Evolutionary conservation across 768 basidiomycete species (phyloP), one percentile per base, ranked within the genome.

Genomic region (Termitomyces sp.): DNA sequence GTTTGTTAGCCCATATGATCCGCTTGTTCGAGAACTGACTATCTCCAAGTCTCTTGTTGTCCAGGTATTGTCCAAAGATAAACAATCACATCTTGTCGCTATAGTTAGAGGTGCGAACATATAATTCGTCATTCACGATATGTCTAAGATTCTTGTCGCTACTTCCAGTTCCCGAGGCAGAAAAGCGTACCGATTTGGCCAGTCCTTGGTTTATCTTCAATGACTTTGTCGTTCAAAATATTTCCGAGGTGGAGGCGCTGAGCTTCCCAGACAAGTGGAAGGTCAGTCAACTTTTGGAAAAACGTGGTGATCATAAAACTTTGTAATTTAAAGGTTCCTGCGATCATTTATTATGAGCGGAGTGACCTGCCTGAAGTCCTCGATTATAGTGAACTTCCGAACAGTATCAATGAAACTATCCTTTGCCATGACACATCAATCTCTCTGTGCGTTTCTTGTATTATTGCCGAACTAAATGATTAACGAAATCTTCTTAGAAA

Each of bases 191-290:
- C 1, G 71, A 76, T 52, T 54, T 66, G 16, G 62, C 62, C 19
- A 85, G 83, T 53, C 83, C 85, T 1, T 99, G 97, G 97, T 89
- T 89, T 65, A 71, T 98, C 54, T 98, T 98, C 84, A 99, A 99
- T 66, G 97, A 99, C 66, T 99, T 99, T 66, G 79, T 86, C 1
- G 97, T 99, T 12, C 78, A 79, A 47, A 90, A 91, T 55, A 84
- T 98, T 31, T 76, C 88, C 2, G 90, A 96, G 70, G 81, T 86
- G 34, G 95, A 98, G 63, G 96, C 92, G 1, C 71, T 98, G 57
- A 86, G 87, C 65, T 95, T 97, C 66, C 85, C 89, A 9, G 86
- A 80, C n/a, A 79, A 77, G 45, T 99, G 96, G 96, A 99, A 99
- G 83, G 95, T 90, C 29, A 31, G 80, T 61, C 29, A n/a, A n/a